phyloP scores from a whole-genome alignment of 2,329 filamentous ascomycete genomes.

The Hypoxylon sp. region DNA sequence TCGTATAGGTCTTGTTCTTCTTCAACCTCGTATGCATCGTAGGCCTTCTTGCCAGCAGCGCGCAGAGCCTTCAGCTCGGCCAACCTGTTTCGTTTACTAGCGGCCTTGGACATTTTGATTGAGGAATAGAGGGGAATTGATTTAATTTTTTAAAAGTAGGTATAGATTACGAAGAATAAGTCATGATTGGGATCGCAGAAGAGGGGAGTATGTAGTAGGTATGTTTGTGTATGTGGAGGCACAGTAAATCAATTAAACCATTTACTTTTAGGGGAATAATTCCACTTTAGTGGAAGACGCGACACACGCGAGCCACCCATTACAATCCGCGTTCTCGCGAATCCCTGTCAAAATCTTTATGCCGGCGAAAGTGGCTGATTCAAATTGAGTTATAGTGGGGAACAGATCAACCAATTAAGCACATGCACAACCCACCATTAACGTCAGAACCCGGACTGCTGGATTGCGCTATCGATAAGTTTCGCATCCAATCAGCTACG shows the following conservation, averaged over 20 bases:
- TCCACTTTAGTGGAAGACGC: conserved; percentile 39
- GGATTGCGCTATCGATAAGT: conserved; percentile 29
- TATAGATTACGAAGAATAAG: conserved; percentile 21
- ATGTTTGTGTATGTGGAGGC: neutral
- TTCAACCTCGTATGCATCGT: conserved; percentile 86
- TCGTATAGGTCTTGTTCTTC: conserved; percentile 90
- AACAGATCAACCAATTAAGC: neutral
- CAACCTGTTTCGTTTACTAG: conserved; percentile 60
- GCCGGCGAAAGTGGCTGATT: conserved; percentile 6
- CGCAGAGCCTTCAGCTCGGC: conserved; percentile 86
- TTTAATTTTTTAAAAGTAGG: neutral
- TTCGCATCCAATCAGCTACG: conserved; percentile 1
- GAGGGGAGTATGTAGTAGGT: conserved; percentile 6
- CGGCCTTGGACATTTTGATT: conserved; percentile 53
- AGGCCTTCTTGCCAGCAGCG: conserved; percentile 88
- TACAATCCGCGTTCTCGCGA: conserved; percentile 39
- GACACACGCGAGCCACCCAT: conserved; percentile 40
- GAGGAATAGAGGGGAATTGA: neutral
- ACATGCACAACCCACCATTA: conserved; percentile 9
- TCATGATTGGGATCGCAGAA: conserved; percentile 15
- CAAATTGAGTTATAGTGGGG: neutral
- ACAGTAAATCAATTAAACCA: conserved; percentile 24
- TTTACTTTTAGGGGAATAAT: conserved; percentile 28
- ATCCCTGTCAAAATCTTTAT: conserved; percentile 29
- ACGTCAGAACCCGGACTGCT: too few species aligned